Conservation (phyloP, 441 rosid species). For the Euphorbia celastroides region DNA sequence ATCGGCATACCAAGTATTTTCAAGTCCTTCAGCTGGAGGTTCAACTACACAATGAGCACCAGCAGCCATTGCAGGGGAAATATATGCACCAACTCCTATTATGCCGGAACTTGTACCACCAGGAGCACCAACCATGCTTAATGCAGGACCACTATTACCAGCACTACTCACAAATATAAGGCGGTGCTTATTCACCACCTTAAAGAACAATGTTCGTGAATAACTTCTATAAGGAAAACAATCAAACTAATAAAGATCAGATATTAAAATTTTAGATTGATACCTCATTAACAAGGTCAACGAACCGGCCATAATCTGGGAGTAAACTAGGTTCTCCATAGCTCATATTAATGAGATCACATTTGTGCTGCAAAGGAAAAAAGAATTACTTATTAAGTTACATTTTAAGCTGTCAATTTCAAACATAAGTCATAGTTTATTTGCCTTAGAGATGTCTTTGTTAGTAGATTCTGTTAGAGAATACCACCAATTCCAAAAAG, state of each 20-base stretch:
- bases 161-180: constrained; percentile 95
- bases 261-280: constrained; percentile 22
- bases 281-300: constrained; percentile 95
- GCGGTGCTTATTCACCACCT: constrained; percentile 91
- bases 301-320: constrained; percentile 97
- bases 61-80: constrained; percentile 99
- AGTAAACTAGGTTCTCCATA: constrained; percentile 81
- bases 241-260: constrained; percentile 12
- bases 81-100: constrained; percentile 96
- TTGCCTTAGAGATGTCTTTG: background rate
- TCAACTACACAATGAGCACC: constrained; percentile 88
- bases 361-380: constrained; percentile 40
- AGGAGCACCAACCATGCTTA: constrained; percentile 96
- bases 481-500: background rate
- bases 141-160: constrained; percentile 98
- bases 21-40: constrained; percentile 93
- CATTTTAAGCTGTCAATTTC: background rate
- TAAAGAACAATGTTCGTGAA: constrained; percentile 10
- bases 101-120: constrained; percentile 97
- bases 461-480: too few species aligned
- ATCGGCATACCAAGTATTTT: constrained; percentile 76
- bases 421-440: background rate
- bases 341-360: constrained; percentile 99
- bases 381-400: background rate
- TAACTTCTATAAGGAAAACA: constrained; percentile 4